Evolutionary conservation across 768 basidiomycete genomes (phyloP), one percentile per base, ranked within the genome.

Genomic region (Gelatoporia subvermispora): DNA sequence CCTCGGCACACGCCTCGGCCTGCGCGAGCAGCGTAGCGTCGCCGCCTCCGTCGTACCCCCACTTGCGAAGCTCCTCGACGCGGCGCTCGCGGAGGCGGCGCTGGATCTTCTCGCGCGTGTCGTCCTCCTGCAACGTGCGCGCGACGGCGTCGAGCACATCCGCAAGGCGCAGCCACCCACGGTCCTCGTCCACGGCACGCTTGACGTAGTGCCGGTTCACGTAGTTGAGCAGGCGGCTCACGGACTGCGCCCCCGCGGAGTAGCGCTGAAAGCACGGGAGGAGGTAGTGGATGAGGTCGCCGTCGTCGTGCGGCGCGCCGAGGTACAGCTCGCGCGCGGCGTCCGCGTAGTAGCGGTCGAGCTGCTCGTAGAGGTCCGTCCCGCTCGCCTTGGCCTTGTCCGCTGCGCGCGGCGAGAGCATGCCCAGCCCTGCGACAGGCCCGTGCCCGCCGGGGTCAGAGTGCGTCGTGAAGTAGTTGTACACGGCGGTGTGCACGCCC

Each of bases 401-500:
- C 41, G 60, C 41, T 37, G 51, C 20, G 41, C 50, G 52, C 3
- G 22, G 17, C 31, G 45, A 43, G 13, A 23, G 49, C 35, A 55
- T 52, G 18, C 54, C 47, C 42, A 48, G 37, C 28, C 53, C 48
- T 5, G 13, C 28, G 49, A 41, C 21, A 49, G 31, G 37, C 36
- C 41, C n/a, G 44, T 28, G 43, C 10, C 55, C 54, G 20, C 65
- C 49, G 36, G 68, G 70, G 59, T 84, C 82, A 50, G 64, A 60
- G 53, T 51, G 56, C 37, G 54, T 49, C 51, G 70, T 73, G 69
- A 72, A 82, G 77, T 87, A 88, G 69, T 88, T 86, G 72, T 89
- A 88, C 48, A 81, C 81, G n/a, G 85, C 84, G 17, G 86, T 85
- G 65, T 88, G 85, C 35, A 88, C 82, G 50, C 85, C 84, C 62